Conservation (phyloP, 176 grass and related monocot species). For the Hordeum marinum region DNA sequence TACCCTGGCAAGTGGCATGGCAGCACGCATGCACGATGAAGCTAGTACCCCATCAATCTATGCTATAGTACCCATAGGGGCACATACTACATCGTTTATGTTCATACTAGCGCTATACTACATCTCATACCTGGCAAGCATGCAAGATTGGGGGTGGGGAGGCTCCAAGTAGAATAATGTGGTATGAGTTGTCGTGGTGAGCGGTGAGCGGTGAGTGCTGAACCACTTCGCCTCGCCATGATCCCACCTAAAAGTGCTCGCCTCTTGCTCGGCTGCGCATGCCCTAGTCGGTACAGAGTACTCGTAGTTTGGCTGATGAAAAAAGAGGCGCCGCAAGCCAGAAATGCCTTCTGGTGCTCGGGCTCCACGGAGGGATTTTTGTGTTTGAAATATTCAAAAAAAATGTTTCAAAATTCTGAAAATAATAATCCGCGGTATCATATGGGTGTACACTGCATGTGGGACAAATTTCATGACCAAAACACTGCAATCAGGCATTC, state of each 20-base stretch:
- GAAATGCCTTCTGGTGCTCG: too few species aligned
- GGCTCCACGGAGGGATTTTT: too few species aligned
- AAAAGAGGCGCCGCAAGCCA: too few species aligned
- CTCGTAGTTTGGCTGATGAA: not conserved
- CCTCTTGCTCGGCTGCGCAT: not conserved
- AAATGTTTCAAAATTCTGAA: too few species aligned
- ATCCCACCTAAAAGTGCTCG: not conserved
- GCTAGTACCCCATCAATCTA: not conserved
- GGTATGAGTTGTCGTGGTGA: conserved; percentile 24
- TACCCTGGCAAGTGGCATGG: not conserved
- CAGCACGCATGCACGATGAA: not conserved
- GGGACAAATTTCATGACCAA: too few species aligned
- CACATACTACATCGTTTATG: not conserved
- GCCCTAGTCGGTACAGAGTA: not conserved
- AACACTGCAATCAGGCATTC: not conserved
- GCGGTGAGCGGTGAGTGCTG: not conserved
- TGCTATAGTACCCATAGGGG: conserved; percentile 8
- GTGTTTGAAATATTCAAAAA: too few species aligned
- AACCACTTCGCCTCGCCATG: not conserved
- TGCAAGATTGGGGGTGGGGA: not conserved
- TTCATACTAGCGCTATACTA: not conserved
- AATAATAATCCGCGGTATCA: too few species aligned
- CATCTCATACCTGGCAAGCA: not conserved
- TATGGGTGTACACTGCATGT: too few species aligned
- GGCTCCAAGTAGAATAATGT: not conserved